Evolutionary conservation across 192 early-diverging fungal species (phyloP), one percentile per base, ranked within the genome.

Genomic region (Coemansia sp.): DNA sequence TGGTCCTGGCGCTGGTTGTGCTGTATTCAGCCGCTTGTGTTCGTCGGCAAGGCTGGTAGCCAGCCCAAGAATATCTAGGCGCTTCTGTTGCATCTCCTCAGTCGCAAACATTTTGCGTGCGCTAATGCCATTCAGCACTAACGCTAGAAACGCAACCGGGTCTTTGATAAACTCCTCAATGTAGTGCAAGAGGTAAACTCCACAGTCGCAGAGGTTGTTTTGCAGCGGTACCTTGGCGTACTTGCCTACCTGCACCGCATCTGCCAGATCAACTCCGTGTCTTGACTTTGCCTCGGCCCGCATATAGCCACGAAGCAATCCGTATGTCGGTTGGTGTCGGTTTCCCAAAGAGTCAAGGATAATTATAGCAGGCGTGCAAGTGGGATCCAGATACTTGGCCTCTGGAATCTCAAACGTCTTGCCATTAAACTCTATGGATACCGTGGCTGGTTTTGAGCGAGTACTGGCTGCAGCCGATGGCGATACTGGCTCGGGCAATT

Each of bases 151-250:
- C 6, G 26, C 46, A 2, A 51, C 57, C 2, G 88, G 87, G 48
- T 74, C 62, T 49, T 71, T 60, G 31, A 93, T 59, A 57, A 96
- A 87, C 31, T 78, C 61, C 54, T 94, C 90, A 3, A 92, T 83
- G 61, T 90, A 92, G 60, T 93, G 85, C 7, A 92, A 68, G n/a
- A 96, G 47, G 74, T 85, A 94, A 14, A 96, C 76, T n/a, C 94
- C 94, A 65, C 94, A 96, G 70, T 96, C 94, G 59, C 87, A 92
- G 64, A 83, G 70, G 64, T 96, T 96, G 54, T 78, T 62, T 56
- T 96, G 94, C 21, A 78, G 57, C 15, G 91, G 91, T 17, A 87
- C 84, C 78, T 89, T 89, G 56, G 85, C 89, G 51, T 89, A 84
- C 57, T 71, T 83, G 8, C 85, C 82, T 1, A 74, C 23, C 2